A percentile compares a stretch with the other conserved stretches of the same genome.
phyloP scores from a whole-genome alignment of 2,329 filamentous ascomycete genomes.

The Neonectria sp. region DNA sequence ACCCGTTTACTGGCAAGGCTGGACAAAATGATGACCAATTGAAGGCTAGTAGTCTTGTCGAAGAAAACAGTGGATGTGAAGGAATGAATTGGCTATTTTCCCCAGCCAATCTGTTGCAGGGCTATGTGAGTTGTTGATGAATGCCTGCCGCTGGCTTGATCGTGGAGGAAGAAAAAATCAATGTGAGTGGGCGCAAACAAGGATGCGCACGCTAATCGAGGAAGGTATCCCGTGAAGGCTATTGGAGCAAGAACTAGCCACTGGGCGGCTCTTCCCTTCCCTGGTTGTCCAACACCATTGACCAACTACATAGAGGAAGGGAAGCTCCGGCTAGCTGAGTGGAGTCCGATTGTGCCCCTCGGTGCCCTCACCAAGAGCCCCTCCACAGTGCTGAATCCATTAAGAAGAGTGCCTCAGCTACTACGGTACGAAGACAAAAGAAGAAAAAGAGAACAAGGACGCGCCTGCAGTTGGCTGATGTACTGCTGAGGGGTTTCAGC shows the following conservation, averaged over 20 bases:
- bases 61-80: neutral
- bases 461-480: neutral
- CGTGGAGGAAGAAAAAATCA: constrained; percentile 23
- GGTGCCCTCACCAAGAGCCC: constrained; percentile 18
- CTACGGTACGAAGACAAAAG: neutral
- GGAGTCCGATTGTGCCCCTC: constrained; percentile 23
- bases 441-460: neutral
- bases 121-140: constrained; percentile 18
- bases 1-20: constrained; percentile 1
- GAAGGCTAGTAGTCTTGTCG: neutral
- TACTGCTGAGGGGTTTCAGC: neutral
- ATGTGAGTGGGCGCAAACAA: constrained; percentile 24
- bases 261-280: constrained; percentile 22
- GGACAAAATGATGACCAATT: constrained; percentile 14
- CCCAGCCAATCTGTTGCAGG: constrained; percentile 17
- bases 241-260: constrained; percentile 16
- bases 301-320: neutral
- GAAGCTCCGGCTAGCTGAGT: constrained; percentile 10
- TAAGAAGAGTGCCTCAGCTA: neutral
- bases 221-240: constrained; percentile 3
- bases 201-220: constrained; percentile 5
- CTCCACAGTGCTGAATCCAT: neutral
- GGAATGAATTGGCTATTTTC: neutral
- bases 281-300: neutral
- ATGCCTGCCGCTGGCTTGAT: constrained; percentile 18